Evolutionary conservation across 2,329 filamentous ascomycete genomes (phyloP).

Genomic region (Calonectria henricotiae): DNA sequence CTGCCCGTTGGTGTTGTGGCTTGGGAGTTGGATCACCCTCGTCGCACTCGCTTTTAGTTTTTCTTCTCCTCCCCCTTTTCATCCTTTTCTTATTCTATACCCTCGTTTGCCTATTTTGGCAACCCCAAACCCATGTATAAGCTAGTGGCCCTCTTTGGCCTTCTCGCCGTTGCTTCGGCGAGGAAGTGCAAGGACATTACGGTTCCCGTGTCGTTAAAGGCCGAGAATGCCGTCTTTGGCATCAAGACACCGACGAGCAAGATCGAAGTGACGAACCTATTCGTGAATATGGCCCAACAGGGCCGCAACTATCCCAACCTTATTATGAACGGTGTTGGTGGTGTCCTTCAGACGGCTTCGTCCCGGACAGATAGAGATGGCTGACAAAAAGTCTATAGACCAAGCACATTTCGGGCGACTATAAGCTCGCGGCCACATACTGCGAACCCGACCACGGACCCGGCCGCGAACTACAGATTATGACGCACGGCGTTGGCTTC

Average conservation of each 20-base stretch:
- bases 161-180: slow-evolving; percentile 54
- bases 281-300: slow-evolving; percentile 66
- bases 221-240: slow-evolving; percentile 71
- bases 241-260: slow-evolving; percentile 66
- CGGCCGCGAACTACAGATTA: slow-evolving; percentile 58
- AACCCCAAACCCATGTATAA: slow-evolving; percentile 44
- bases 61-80: background rate
- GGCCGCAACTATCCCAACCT: slow-evolving; percentile 67
- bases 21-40: slow-evolving; percentile 33
- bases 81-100: slow-evolving; percentile 11
- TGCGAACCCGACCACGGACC: slow-evolving; percentile 70
- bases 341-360: background rate
- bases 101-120: background rate
- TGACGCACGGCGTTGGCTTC: slow-evolving; percentile 63
- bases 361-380: background rate
- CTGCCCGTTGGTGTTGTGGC: slow-evolving; percentile 30
- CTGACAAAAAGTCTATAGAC: slow-evolving; percentile 58
- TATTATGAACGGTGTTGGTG: slow-evolving; percentile 63
- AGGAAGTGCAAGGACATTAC: slow-evolving; percentile 67
- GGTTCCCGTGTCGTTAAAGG: slow-evolving; percentile 70
- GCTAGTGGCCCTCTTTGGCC: slow-evolving; percentile 45
- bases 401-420: slow-evolving; percentile 67
- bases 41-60: slow-evolving; percentile 19
- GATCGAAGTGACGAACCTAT: slow-evolving; percentile 72
- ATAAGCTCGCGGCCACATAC: slow-evolving; percentile 74